Evolutionary conservation across 164 flowering plant genomes (phyloP), one percentile per base, ranked within the genome.

Genomic region (Vitis labrusca): DNA sequence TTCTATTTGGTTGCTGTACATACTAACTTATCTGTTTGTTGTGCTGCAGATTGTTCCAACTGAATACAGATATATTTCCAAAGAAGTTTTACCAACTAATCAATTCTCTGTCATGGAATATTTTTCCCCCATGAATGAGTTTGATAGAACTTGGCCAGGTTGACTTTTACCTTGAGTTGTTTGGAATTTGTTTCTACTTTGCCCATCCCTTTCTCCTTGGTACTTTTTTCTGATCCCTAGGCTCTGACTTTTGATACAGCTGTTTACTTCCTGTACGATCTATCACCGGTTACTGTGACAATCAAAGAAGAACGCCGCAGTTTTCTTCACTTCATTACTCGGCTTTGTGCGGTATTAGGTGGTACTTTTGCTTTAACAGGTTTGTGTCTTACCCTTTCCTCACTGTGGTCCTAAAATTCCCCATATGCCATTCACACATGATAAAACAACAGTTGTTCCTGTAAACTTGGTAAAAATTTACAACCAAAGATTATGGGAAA

Each of bases 291-390:
- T 60, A 96, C 97, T 57, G 98, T 96, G 70, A 91, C 99, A 69
- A 96, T 96, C 74, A 89, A 71, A 81, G 99, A 96, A 85, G 98
- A 93, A 68, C 86, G 91, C 6, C 97, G 92, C 73, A 91, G 96
- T 81, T 93, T 96, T 77, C 90, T 93, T 71, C 99, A 93, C 76
- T 93, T 96, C 79, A 86, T 96, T 66, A 96, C 99, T 50, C 86
- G 99, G 64, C 96, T 96, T 61, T 93, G 97, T 85, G 99, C 99
- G 49, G 97, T 96, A 50, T 76, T 96, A 60, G 99, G 99, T 59
- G 99, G 99, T 64, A 96, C 99, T 72, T 96, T 96, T 80, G 99
- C 99, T 56, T 67, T 96, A 64, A 92, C 98, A 85, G 99, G 99
- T 93, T 64, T 50, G 50, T 73, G 16, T 67, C 52, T 32, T 27